phyloP scores from a whole-genome alignment of 139 green algal genomes.

The Pseudopediastrum boryanum region DNA sequence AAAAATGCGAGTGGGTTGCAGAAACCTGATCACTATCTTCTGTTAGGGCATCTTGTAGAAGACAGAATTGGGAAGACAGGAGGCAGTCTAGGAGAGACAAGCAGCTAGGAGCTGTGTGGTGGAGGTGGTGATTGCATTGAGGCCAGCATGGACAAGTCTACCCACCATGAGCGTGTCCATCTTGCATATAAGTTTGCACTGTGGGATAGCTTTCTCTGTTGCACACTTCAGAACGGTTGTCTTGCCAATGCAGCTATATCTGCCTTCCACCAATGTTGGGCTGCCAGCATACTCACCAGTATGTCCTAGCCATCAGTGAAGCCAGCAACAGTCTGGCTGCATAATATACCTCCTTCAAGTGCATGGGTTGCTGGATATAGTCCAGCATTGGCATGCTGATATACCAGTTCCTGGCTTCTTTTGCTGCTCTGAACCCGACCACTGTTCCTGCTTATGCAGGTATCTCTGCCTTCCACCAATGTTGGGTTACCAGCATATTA shows the following conservation, averaged over 20 bases:
- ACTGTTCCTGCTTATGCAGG: constrained; percentile 38
- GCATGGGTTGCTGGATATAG: too few species aligned
- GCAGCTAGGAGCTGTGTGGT: too few species aligned
- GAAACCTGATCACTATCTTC: too few species aligned
- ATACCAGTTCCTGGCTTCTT: neutral
- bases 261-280: constrained; percentile 78
- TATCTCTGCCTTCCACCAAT: constrained; percentile 80
- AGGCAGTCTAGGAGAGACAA: too few species aligned
- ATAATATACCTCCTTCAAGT: too few species aligned
- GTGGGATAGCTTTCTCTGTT: neutral
- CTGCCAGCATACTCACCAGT: constrained; percentile 98
- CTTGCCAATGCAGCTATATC: constrained; percentile 59
- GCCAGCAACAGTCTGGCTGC: constrained; percentile 95
- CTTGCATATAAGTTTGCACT: too few species aligned
- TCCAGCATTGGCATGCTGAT: neutral
- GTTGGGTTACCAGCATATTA: constrained; percentile 96
- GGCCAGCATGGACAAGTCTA: too few species aligned
- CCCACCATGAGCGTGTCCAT: neutral
- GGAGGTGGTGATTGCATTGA: too few species aligned
- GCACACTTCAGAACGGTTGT: neutral
- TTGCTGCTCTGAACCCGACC: neutral
- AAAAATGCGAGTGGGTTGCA: too few species aligned
- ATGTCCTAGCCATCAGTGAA: constrained; percentile 93
- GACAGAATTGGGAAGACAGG: too few species aligned
- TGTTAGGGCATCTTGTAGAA: too few species aligned